Evolutionary conservation across 108 stramenopile genomes (phyloP).

Genomic region (Chaetoceros tenuissimus): DNA sequence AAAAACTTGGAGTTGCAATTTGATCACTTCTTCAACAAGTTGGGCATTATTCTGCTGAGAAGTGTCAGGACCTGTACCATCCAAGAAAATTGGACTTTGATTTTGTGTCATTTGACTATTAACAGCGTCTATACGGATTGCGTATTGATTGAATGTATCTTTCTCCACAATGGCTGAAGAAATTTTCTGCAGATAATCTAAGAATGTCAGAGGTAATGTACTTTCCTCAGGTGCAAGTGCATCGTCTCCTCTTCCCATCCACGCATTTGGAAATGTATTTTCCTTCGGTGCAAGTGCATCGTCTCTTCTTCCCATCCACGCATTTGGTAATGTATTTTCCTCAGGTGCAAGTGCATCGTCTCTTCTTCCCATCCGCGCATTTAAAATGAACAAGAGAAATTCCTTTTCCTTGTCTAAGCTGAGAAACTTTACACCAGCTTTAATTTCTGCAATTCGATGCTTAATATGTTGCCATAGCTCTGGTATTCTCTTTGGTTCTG

Average conservation of each 20-base stretch:
- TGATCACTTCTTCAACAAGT: constrained; percentile 64
- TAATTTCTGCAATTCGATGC: constrained; percentile 42
- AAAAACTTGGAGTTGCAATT: constrained; percentile 67
- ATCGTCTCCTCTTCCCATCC: constrained; percentile 15
- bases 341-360: constrained; percentile 7
- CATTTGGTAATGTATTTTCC: constrained; percentile 41
- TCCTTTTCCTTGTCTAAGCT: constrained; percentile 61
- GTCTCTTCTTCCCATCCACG: constrained; percentile 20
- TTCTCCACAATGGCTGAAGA: constrained; percentile 43
- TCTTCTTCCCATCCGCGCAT: constrained; percentile 25
- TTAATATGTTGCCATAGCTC: constrained; percentile 49
- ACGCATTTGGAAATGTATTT: constrained; percentile 38
- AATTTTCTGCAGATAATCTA: constrained; percentile 54
- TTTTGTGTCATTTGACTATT: background rate
- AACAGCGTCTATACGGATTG: constrained; percentile 63
- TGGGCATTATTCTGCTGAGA: constrained; percentile 19
- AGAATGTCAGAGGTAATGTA: constrained; percentile 34
- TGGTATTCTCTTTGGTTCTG: constrained; percentile 43
- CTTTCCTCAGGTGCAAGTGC: constrained; percentile 9
- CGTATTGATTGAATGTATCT: constrained; percentile 64
- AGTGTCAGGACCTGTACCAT: constrained; percentile 1
- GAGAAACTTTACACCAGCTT: constrained; percentile 60
- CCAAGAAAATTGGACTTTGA: background rate
- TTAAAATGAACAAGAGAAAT: constrained; percentile 34
- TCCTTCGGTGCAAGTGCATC: constrained; percentile 7